Evolutionary conservation across 176 grass and related monocot genomes (phyloP).

Genomic region (Phragmites australis): DNA sequence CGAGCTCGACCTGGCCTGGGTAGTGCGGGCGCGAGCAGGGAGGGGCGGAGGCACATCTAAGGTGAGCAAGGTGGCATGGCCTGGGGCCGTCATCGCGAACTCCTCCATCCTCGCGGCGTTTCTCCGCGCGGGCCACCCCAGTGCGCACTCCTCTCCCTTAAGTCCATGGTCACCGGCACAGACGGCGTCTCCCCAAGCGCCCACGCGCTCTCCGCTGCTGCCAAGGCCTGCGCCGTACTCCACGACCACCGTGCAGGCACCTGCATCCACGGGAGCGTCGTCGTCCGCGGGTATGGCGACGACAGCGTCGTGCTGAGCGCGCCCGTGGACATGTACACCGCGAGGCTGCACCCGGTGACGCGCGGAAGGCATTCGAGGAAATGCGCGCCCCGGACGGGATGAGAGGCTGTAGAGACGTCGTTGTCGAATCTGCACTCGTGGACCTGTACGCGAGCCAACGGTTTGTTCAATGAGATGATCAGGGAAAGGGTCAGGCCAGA

Average conservation of each 20-base stretch:
- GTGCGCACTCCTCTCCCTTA: conserved; percentile 54
- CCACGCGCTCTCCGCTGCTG: conserved; percentile 65
- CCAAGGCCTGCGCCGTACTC: conserved; percentile 70
- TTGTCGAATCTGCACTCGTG: conserved; percentile 69
- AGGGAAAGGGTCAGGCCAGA: conserved; percentile 53
- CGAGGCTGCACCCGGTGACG: conserved; percentile 30
- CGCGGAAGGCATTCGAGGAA: conserved; percentile 60
- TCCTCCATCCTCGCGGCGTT: conserved; percentile 73
- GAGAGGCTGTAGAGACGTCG: conserved; percentile 48
- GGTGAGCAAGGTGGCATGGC: too few relatives aligned
- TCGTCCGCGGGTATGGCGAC: conserved; percentile 44
- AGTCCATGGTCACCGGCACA: conserved; percentile 41
- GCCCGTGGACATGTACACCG: conserved; percentile 69
- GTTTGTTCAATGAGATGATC: conserved; percentile 60
- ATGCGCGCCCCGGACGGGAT: conserved; percentile 59
- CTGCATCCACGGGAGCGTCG: conserved; percentile 63
- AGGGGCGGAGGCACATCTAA: too few relatives aligned
- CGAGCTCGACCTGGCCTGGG: too few relatives aligned
- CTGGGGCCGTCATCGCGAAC: conserved; percentile 54
- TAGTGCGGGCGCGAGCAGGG: too few relatives aligned
- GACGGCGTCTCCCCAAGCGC: conserved; percentile 58
- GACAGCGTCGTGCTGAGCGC: conserved; percentile 61
- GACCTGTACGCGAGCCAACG: conserved; percentile 67
- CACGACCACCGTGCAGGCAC: conserved; percentile 46
- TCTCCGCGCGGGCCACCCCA: conserved; percentile 47